These are phyloP conservation scores for Dispira parvispora DNA, from an alignment of 192 early-diverging fungal species.

Conservation along the genomic window DNA sequence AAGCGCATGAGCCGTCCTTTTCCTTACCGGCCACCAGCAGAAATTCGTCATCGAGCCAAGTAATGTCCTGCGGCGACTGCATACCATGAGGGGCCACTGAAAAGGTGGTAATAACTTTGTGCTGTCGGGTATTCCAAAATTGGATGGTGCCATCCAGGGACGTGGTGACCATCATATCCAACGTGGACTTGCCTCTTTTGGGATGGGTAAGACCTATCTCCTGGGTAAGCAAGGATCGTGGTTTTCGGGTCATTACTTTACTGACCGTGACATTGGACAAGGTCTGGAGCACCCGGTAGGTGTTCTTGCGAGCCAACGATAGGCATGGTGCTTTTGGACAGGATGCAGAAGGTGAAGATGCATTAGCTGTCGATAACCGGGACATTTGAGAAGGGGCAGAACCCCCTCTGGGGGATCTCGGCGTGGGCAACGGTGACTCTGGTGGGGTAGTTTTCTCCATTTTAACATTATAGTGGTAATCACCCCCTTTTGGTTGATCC, in stretches of 20 bases:
- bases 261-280: background rate
- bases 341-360: too few species aligned
- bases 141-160: conserved; percentile 5
- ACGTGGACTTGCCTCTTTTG: background rate
- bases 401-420: too few species aligned
- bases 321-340: too few species aligned
- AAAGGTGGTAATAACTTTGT: background rate
- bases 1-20: background rate
- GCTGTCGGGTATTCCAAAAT: conserved; percentile 3
- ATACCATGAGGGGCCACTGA: background rate
- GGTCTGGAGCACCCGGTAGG: background rate
- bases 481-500: too few species aligned
- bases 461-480: too few species aligned
- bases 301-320: too few species aligned
- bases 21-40: background rate
- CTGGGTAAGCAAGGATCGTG: background rate
- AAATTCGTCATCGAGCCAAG: background rate
- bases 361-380: too few species aligned
- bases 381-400: too few species aligned
- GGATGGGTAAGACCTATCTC: background rate
- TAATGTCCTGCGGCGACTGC: conserved; percentile 2
- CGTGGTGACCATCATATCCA: conserved; percentile 2
- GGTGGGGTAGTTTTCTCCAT: too few species aligned
- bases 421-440: too few species aligned
- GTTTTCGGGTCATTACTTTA: conserved; percentile 3